phyloP scores from a whole-genome alignment of 192 early-diverging fungal genomes.

The Backusella westeae region DNA sequence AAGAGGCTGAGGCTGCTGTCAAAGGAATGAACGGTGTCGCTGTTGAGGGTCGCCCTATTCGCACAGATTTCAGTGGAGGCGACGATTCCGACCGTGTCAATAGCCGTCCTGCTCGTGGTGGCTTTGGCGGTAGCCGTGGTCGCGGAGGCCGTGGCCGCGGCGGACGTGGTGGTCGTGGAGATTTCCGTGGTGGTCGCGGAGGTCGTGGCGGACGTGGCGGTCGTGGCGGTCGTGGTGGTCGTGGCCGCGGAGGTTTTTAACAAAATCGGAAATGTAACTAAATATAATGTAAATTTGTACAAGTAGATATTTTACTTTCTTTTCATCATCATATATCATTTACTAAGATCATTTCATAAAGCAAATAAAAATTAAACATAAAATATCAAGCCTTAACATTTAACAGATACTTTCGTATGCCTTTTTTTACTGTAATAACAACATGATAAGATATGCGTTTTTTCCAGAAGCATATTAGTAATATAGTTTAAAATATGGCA shows the following conservation, averaged over 20 bases:
- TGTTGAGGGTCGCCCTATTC: constrained; percentile 78
- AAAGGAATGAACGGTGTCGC: constrained; percentile 76
- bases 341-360: constrained; percentile 5
- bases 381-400: not conserved
- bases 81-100: constrained; percentile 42
- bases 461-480: too few relatives aligned
- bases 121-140: constrained; percentile 48
- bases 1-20: constrained; percentile 70
- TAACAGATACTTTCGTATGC: not conserved
- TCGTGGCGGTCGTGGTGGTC: constrained; percentile 41
- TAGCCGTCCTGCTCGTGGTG: constrained; percentile 50
- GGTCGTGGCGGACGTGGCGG: constrained; percentile 46
- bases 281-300: constrained; percentile 1
- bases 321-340: not conserved
- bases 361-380: not conserved
- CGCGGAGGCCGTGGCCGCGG: constrained; percentile 46
- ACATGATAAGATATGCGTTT: too few relatives aligned
- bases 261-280: not conserved
- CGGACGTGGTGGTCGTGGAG: constrained; percentile 35
- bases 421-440: too few relatives aligned
- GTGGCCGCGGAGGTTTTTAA: not conserved
- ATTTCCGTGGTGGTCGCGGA: constrained; percentile 11
- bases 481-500: too few relatives aligned
- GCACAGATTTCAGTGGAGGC: constrained; percentile 78
- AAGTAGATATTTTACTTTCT: not conserved